Conservation (phyloP, 106 monocot species). For the Acanthochlamys bracteata region DNA sequence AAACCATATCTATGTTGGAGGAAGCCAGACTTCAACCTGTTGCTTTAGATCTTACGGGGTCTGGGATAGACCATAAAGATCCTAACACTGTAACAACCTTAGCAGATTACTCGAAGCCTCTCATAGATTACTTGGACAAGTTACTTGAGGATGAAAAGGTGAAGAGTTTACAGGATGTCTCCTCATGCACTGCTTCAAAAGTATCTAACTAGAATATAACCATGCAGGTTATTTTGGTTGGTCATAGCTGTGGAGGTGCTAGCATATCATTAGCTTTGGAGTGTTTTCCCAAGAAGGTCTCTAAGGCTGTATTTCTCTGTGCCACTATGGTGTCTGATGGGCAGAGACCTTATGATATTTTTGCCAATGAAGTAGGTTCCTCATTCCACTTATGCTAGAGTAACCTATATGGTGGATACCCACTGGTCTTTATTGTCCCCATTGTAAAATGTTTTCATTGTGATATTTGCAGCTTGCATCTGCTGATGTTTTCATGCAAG, state of each 20-base stretch:
- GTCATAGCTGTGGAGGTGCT: slow-evolving; percentile 94
- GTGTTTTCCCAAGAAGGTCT: slow-evolving; percentile 50
- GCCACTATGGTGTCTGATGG: slow-evolving; percentile 90
- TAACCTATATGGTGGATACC: too few species aligned
- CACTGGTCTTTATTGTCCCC: too few species aligned
- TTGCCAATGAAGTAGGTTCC: slow-evolving; percentile 50
- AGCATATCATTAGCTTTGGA: slow-evolving; percentile 77
- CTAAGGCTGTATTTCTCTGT: slow-evolving; percentile 75
- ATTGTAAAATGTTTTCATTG: background rate
- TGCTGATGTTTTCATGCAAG: slow-evolving; percentile 74
- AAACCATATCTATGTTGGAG: slow-evolving; percentile 66
- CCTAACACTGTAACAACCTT: slow-evolving; percentile 47
- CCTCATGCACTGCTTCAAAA: background rate
- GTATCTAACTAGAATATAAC: slow-evolving; percentile 6
- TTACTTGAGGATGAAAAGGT: slow-evolving; percentile 76
- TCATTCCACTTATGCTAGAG: background rate
- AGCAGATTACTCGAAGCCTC: slow-evolving; percentile 71
- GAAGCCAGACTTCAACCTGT: slow-evolving; percentile 68
- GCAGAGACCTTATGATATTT: slow-evolving; percentile 80
- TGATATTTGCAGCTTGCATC: slow-evolving; percentile 49
- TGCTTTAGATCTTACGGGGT: slow-evolving; percentile 77
- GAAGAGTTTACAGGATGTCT: background rate
- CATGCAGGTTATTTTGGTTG: slow-evolving; percentile 78
- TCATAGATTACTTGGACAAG: slow-evolving; percentile 48
- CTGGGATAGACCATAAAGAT: slow-evolving; percentile 63